Base-by-base conservation (phyloP, 768 basidiomycete species). In the Pilatotrama ljubarskyi region DNA sequence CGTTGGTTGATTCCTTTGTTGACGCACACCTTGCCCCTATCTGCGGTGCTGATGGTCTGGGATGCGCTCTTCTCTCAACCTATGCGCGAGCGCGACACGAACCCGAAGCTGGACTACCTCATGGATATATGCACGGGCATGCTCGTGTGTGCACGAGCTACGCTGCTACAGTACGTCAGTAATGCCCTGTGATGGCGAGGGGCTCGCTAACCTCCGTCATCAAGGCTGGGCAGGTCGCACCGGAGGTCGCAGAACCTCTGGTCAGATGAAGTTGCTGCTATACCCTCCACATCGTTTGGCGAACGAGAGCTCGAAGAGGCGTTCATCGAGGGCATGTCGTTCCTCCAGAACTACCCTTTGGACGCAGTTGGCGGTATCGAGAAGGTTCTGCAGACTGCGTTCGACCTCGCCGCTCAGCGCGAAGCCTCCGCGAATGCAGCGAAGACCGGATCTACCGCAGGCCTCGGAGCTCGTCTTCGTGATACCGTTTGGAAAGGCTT, bases 1-100 rank as follows among this genome's bases (percentile, higher is more conserved):
- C 87, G 84, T 44, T 93, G 90, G 90, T 75, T 92, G 11, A 82
- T 87, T 13, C 82, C 89, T 11, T 66, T 93, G 7, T 72, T 92
- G 20, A 82, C 87, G 0, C 90, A 91, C 64, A 87, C 90, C 1
- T 69, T 93, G n/a, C 87, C 90, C 0, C 65, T 89, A 18, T 66
- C 80, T 1, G 80, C 83, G 8, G 75, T 88, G 9, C 73, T 88
- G 17, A 75, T 80, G 15, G 71, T 85, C 5, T 93, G 91, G 91
- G 90, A 93, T 68, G 80, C 81, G 2, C 64, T 93, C 13, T 88
- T 91, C 62, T 80, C 87, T 50, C 77, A 78, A 36, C 80, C 82
- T 0, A 77, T 78, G 74, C 76, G 84, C 64, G 78, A 82, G 43
- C 81, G 83, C 36, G 70, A 75, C n/a, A 62, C 62, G 8, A 82